Percentiles rank a stretch among this genome's conserved stretches.
These are phyloP conservation scores for Fomes fomentarius DNA, from an alignment of 1,284 basidiomycete genomes.

Conservation along the genomic window DNA sequence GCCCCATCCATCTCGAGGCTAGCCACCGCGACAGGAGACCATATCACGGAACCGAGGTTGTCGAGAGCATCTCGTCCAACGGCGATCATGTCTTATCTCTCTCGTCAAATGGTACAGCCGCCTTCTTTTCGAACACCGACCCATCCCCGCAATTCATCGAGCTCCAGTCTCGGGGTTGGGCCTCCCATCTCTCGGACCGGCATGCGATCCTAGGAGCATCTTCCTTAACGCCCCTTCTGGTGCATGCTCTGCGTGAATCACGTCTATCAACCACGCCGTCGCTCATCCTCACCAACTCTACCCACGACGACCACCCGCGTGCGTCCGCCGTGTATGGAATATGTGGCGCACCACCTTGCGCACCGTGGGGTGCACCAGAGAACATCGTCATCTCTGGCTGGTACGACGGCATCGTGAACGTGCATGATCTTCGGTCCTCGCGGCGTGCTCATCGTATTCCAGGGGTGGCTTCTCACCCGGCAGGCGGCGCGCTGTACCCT, in stretches of 20 bases:
- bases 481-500: constrained; percentile 46
- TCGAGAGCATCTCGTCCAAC: constrained; percentile 58
- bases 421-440: constrained; percentile 70
- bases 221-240: constrained; percentile 55
- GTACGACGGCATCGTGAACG: constrained; percentile 72
- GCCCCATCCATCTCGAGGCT: constrained; percentile 21
- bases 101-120: constrained; percentile 55
- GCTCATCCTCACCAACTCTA: constrained; percentile 46
- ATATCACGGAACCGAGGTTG: constrained; percentile 44
- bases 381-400: constrained; percentile 77
- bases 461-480: constrained; percentile 19
- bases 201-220: constrained; percentile 68
- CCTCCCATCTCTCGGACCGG: constrained; percentile 52
- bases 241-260: constrained; percentile 55
- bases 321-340: constrained; percentile 72
- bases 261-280: constrained; percentile 48
- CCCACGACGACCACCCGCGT: constrained; percentile 31
- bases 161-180: constrained; percentile 61
- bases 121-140: constrained; percentile 40
- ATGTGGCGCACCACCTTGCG: constrained; percentile 55
- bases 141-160: constrained; percentile 39
- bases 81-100: constrained; percentile 53
- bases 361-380: constrained; percentile 69
- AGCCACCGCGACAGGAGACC: constrained; percentile 30
- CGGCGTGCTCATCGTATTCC: constrained; percentile 24